Conservation (phyloP, 2,329 filamentous ascomycete genomes). For the Aspergillus neotritici region DNA sequence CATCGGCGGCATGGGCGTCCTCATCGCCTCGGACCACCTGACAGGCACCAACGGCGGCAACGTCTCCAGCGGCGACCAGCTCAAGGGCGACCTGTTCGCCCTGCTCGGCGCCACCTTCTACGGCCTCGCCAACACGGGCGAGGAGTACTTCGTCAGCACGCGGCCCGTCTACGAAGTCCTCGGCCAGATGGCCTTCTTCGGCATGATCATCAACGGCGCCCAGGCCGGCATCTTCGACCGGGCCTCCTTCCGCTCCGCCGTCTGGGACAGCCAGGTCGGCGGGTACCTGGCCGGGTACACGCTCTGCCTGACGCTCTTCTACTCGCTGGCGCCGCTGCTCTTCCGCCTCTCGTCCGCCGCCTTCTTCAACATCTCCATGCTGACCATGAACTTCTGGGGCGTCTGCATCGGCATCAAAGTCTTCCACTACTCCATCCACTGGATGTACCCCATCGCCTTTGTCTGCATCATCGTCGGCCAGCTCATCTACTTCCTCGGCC, state of each 20-base stretch:
- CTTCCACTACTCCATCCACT: slow-evolving; percentile 75
- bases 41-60: slow-evolving; percentile 64
- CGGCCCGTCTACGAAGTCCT: slow-evolving; percentile 88
- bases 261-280: slow-evolving; percentile 62
- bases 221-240: slow-evolving; percentile 92
- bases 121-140: slow-evolving; percentile 81
- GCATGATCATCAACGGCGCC: slow-evolving; percentile 81
- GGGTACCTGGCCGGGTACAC: slow-evolving; percentile 92
- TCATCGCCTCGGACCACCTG: slow-evolving; percentile 83
- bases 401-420: slow-evolving; percentile 86
- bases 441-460: slow-evolving; percentile 92
- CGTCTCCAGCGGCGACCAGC: slow-evolving; percentile 53
- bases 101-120: slow-evolving; percentile 86
- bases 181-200: slow-evolving; percentile 83
- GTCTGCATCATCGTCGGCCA: slow-evolving; percentile 84
- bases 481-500: slow-evolving; percentile 79
- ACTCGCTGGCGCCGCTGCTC: slow-evolving; percentile 77
- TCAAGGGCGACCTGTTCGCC: slow-evolving; percentile 91
- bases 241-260: slow-evolving; percentile 57
- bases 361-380: slow-evolving; percentile 91
- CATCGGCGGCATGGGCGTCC: slow-evolving; percentile 82
- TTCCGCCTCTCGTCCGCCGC: slow-evolving; percentile 86
- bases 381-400: slow-evolving; percentile 97
- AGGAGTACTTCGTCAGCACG: slow-evolving; percentile 89
- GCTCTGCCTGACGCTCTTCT: slow-evolving; percentile 74